Conservation (phyloP, 2,329 filamentous ascomycete genomes). For the Apiospora hydei region DNA sequence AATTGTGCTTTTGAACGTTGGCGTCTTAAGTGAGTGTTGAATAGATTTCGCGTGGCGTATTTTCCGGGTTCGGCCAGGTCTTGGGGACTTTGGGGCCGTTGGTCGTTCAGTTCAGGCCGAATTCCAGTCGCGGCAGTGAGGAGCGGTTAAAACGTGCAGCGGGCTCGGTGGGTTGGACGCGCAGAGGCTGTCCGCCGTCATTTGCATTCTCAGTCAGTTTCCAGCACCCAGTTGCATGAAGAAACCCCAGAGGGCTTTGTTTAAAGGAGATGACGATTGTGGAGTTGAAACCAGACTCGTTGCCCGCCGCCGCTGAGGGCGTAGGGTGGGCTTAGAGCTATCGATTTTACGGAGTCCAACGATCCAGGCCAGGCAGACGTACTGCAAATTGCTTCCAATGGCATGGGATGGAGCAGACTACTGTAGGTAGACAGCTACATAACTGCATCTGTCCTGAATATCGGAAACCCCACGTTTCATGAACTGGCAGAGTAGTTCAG, state of each 20-base stretch:
- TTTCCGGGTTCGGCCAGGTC: constrained; percentile 5
- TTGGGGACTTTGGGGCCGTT: not conserved
- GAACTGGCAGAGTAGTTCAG: constrained; percentile 5
- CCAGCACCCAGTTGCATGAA: not conserved
- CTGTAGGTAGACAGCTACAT: not conserved
- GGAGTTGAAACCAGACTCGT: not conserved
- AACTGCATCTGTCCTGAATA: not conserved
- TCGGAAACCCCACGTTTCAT: not conserved
- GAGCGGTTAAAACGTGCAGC: not conserved
- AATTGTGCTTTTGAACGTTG: not conserved
- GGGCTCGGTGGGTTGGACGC: not conserved
- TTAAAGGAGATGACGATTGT: constrained; percentile 18
- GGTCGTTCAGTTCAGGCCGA: not conserved
- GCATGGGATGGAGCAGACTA: not conserved
- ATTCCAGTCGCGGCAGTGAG: not conserved
- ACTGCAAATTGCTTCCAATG: not conserved
- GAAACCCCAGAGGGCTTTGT: constrained; percentile 1
- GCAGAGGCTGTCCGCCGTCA: not conserved
- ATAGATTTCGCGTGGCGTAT: constrained; percentile 9
- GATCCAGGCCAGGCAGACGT: constrained; percentile 4
- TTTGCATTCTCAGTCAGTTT: not conserved
- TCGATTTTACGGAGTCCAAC: constrained; percentile 15
- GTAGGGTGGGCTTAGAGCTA: constrained; percentile 12
- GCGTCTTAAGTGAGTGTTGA: not conserved
- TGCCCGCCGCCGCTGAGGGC: constrained; percentile 8